Base-by-base conservation (phyloP, 768 basidiomycete genomes). In the Trametes cubensis region DNA sequence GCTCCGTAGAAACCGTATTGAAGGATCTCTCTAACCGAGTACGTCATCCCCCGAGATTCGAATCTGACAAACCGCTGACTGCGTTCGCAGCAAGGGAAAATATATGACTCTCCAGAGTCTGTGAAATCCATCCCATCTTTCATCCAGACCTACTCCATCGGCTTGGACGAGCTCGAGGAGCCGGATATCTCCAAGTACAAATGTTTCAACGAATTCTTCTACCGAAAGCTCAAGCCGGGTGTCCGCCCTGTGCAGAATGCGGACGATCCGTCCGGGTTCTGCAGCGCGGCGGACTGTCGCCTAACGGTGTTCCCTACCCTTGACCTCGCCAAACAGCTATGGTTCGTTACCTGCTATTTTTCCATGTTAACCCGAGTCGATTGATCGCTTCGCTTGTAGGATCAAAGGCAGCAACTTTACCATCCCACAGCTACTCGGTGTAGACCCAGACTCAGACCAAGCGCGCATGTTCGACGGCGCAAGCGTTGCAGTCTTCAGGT, bases 131-230 rank as follows among this genome's bases (percentile, higher is more conserved):
- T 86, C 45, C 80, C 80, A 0, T 82, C 81, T 5, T 87, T 88
- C 70, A 75, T 87, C 62, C 58, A 77, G 20, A 81, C 84, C 0
- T 87, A 87, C 71, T 67, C 73, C 1, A 78, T 94, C 47, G 70
- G 82, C 14, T 70, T 80, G 20, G 77, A 78, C 50, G 88, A 93
- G 68, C 81, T 94, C 20, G 75, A 86, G 15, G 71, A 88, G 30
- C 82, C 86, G 2, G 86, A 93, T 70, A 72, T 87, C 50, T 72
- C 71, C 1, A 78, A 82, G 46, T 93, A 93, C 71, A 74, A 74
- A 67, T 84, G 75, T 14, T 91, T 94, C 79, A 94, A 94, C 74
- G 79, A 86, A 6, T 93, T 94, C 78, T 94, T 94, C 77, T 81
- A 70, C 48, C 78, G 88, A 44, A 80, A 84, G 68, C 78, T 92